Base-by-base conservation (phyloP, 495 filamentous ascomycete genomes). In the Mytilinidion resinicola region DNA sequence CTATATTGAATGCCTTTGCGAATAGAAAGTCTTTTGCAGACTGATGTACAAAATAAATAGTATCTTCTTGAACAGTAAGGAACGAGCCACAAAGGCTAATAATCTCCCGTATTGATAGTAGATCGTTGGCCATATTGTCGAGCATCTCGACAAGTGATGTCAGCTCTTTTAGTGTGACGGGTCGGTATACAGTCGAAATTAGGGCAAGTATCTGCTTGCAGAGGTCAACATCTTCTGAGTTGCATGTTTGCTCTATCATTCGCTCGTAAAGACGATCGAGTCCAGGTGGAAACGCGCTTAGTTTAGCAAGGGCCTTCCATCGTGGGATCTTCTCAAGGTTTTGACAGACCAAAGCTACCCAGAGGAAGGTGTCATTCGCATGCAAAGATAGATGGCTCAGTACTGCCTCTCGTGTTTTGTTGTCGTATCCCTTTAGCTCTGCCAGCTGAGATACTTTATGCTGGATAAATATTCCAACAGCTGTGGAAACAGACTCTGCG, bases 161-260 rank as follows among this genome's bases (percentile, higher is more conserved):
- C 20, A 46, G 43, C 20, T 46, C 43, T 46, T 46, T 46, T 19
- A 46, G 43, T 6, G 43, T 46, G 20, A 46, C 20, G 11, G 43
- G 43, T 46, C 20, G 43, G 43, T 46, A 46, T 19, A 46, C 43
- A 19, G 20, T 10, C 20, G 43, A 8, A 17, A 46, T 46, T 17
- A 17, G 12, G 20, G 43, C 43, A 46, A 46, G 43, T 6, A 46
- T 17, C 43, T 19, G 9, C 43, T 46, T 46, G 15, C 43, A 46
- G 38, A 68, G 63, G n/a, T 66, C 51, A 59, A 52, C 34, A 64
- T 69, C 54, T 4, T 70, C 62, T 55, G 65, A 57, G 20, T 50
- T 59, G 8, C 38, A 33, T 42, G 68, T 63, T 46, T 70, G 55
- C 1, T 67, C 42, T 42, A 71, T 55, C 69, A 71, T 73, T 42